Evolutionary conservation across 805 yeast genomes (phyloP), one percentile per base, ranked within the genome.

Genomic region (Kodamaea leandrae): DNA sequence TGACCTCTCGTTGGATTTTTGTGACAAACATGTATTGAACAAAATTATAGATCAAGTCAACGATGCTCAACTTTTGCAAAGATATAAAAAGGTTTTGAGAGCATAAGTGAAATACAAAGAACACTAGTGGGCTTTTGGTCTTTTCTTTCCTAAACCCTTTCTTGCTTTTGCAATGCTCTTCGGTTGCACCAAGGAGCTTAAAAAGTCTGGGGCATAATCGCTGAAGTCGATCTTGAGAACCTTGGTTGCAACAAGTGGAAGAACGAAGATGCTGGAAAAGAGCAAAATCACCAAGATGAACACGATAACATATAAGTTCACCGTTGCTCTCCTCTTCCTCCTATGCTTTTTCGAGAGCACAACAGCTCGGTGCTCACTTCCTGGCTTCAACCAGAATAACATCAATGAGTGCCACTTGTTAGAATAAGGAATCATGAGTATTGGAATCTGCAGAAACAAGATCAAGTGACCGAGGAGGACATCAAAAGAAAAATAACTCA

Each of bases 401-500:
- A 80, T 64, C 63, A 78, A 64, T 1, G 88, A 76, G 52, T 84
- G 93, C 75, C 82, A 74, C 35, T 71, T 72, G 52, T 82, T 84
- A 34, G 80, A 71, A 48, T 71, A 80, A 0, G 90, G 90, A 29
- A 81, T 62, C 25, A 82, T 65, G 25, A 83, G 58, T 12, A 83
- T 45, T 1, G 89, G 89, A 7, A 80, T 60, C 48, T 82, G 86
- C 4, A 72, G 57, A 44, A 77, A 73, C 37, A 83, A 61, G 10
- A 84, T 58, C 30, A 75, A 49, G 54, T 84, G 89, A 0, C 82
- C 78, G 21, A 82, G 61, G 20, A 75, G 56, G 43, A 80, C 71
- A 58, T 84, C 93, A 4, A 75, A 78, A 0, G 83, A 78, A 64
- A 82, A 84, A 42, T 75, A 73, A n/a, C 83, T 74, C 68, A 82